Evolutionary conservation across 164 flowering plant species (phyloP).

Genomic region (Malania oleifera): DNA sequence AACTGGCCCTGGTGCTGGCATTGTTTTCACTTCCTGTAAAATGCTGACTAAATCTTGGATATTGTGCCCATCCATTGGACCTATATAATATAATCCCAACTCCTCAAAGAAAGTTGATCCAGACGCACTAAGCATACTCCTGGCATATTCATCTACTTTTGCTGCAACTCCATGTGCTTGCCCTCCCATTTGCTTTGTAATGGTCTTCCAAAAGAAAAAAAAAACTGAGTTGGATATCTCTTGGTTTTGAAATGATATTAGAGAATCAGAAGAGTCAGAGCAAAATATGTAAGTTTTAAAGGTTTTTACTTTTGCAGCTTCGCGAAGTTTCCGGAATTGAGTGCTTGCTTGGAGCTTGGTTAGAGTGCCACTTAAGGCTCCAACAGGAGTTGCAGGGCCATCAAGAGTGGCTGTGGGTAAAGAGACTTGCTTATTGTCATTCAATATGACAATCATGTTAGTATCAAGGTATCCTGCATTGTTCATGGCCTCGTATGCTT

Average conservation of each 20-base stretch:
- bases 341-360: slow-evolving; percentile 68
- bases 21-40: slow-evolving; percentile 59
- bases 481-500: slow-evolving; percentile 97
- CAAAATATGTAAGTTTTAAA: not conserved
- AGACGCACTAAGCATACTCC: slow-evolving; percentile 73
- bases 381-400: slow-evolving; percentile 91
- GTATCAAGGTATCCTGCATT: slow-evolving; percentile 84
- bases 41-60: slow-evolving; percentile 65
- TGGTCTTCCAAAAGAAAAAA: slow-evolving; percentile 28
- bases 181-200: slow-evolving; percentile 75
- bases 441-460: slow-evolving; percentile 69
- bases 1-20: slow-evolving; percentile 89
- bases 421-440: slow-evolving; percentile 90
- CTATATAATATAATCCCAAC: slow-evolving; percentile 83
- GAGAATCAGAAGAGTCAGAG: not conserved
- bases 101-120: slow-evolving; percentile 84
- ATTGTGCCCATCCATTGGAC: slow-evolving; percentile 89
- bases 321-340: slow-evolving; percentile 66
- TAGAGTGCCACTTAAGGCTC: slow-evolving; percentile 77
- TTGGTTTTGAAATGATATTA: not conserved
- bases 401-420: slow-evolving; percentile 93
- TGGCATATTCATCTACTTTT: slow-evolving; percentile 76
- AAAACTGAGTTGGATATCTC: slow-evolving; percentile 8
- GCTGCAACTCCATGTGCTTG: slow-evolving; percentile 72
- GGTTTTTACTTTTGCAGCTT: slow-evolving; percentile 68